These are phyloP conservation scores for Diaporthe eres DNA, from an alignment of 2,329 filamentous ascomycete genomes.

Conservation along the genomic window DNA sequence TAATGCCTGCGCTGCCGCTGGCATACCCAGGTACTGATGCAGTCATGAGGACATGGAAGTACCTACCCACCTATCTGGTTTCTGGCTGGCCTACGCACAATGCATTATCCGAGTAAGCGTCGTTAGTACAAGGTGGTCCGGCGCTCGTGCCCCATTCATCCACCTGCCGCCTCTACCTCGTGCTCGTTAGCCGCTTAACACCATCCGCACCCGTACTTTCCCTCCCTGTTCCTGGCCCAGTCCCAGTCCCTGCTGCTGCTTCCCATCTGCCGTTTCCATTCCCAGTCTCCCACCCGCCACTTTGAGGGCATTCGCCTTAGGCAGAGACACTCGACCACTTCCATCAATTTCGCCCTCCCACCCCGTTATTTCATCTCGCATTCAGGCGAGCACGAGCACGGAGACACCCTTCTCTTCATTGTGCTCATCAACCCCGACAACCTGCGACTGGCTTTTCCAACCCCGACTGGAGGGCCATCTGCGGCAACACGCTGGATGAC, in stretches of 20 bases:
- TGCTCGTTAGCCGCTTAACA: conserved; percentile 17
- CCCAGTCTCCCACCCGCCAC: conserved; percentile 1
- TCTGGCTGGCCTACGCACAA: background rate
- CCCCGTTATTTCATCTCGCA: background rate
- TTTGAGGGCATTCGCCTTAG: conserved; percentile 16
- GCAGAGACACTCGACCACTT: conserved; percentile 15
- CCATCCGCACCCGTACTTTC: background rate
- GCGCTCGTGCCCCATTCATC: conserved; percentile 9
- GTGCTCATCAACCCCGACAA: background rate
- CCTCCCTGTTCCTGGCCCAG: conserved; percentile 3
- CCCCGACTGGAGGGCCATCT: conserved; percentile 18
- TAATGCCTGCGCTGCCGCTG: background rate
- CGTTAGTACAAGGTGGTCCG: background rate
- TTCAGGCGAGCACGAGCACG: background rate
- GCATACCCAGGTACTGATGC: background rate
- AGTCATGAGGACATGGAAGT: conserved; percentile 17
- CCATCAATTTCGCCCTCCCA: background rate
- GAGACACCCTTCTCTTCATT: background rate
- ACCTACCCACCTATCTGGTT: background rate
- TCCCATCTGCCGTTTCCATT: background rate
- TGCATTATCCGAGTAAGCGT: conserved; percentile 6
- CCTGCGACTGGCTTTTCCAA: background rate
- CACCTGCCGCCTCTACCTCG: conserved; percentile 11
- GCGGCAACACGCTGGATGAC: conserved; percentile 12
- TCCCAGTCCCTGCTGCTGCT: background rate